Percentiles rank a stretch among this genome's conserved stretches.
phyloP scores from a whole-genome alignment of 352 stramenopile species.

The Globisporangium spiculum region DNA sequence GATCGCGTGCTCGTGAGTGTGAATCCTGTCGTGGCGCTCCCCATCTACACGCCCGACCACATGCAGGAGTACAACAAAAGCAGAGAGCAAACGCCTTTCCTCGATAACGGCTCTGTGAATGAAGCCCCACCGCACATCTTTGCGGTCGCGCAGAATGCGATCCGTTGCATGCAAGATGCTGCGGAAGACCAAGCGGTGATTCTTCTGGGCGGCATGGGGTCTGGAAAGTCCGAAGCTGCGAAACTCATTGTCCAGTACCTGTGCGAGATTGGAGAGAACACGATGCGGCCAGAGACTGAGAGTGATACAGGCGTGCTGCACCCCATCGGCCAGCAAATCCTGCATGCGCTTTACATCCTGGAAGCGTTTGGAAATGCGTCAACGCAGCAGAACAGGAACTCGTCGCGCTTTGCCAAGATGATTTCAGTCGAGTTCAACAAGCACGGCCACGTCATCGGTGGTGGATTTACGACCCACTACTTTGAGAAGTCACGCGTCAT shows the following conservation, averaged over 20 bases:
- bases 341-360: constrained; percentile 77
- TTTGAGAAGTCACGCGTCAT: constrained; percentile 87
- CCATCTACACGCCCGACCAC: constrained; percentile 82
- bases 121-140: constrained; percentile 75
- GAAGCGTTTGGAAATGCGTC: constrained; percentile 73
- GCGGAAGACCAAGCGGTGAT: constrained; percentile 79
- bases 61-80: constrained; percentile 80
- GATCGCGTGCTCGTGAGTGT: constrained; percentile 72
- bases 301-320: constrained; percentile 55
- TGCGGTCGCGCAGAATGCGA: constrained; percentile 72
- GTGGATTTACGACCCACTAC: constrained; percentile 79
- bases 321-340: constrained; percentile 77
- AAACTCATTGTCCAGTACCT: constrained; percentile 84
- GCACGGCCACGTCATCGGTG: constrained; percentile 72
- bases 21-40: constrained; percentile 65
- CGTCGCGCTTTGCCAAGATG: constrained; percentile 80
- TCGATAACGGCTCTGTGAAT: constrained; percentile 55
- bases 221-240: constrained; percentile 75
- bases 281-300: constrained; percentile 30
- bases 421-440: constrained; percentile 81
- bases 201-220: constrained; percentile 66
- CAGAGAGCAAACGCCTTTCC: constrained; percentile 46
- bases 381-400: constrained; percentile 63
- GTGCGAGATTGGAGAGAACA: constrained; percentile 72
- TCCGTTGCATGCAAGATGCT: constrained; percentile 75